A percentile compares a stretch with the other conserved stretches of the same genome.
Conservation (phyloP, 208 protist genomes). For the Strigomonas culicis region DNA sequence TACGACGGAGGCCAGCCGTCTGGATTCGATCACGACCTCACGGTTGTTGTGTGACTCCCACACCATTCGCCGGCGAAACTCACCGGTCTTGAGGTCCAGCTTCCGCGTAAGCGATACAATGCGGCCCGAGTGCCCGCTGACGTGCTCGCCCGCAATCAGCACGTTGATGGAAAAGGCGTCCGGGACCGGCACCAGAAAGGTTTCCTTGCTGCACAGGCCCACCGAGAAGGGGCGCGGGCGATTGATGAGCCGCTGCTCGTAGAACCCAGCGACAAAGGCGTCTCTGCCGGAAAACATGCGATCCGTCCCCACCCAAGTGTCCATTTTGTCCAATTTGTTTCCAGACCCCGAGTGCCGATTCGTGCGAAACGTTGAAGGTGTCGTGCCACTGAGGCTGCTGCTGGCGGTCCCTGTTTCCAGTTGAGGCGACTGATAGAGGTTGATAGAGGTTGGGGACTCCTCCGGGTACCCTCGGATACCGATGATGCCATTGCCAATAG, state of each 20-base stretch:
- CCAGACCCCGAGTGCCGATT: slow-evolving; percentile 8
- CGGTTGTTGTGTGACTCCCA: slow-evolving; percentile 70
- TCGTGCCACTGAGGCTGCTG: slow-evolving; percentile 4
- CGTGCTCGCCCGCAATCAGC: slow-evolving; percentile 78
- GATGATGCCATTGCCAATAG: slow-evolving; percentile 78
- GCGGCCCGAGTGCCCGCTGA: slow-evolving; percentile 50
- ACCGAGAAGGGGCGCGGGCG: slow-evolving; percentile 26
- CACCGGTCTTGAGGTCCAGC: slow-evolving; percentile 73
- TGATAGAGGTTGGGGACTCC: slow-evolving; percentile 22
- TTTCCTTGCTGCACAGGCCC: slow-evolving; percentile 38
- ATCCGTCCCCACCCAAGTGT: background rate
- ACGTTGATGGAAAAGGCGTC: slow-evolving; percentile 85
- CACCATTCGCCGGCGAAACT: slow-evolving; percentile 62
- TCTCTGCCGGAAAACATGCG: slow-evolving; percentile 15
- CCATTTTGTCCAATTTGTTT: background rate
- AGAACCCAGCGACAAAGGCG: slow-evolving; percentile 67
- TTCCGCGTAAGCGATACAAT: slow-evolving; percentile 51
- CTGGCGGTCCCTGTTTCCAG: background rate
- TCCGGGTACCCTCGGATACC: slow-evolving; percentile 76
- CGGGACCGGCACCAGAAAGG: slow-evolving; percentile 67
- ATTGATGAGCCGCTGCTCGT: slow-evolving; percentile 52
- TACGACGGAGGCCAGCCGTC: slow-evolving; percentile 61
- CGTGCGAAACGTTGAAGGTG: background rate
- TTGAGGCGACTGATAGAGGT: background rate
- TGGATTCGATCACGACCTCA: slow-evolving; percentile 76